phyloP scores from a whole-genome alignment of 2,329 filamentous ascomycete genomes.

The Pseudopyrenochaeta lycopersici region DNA sequence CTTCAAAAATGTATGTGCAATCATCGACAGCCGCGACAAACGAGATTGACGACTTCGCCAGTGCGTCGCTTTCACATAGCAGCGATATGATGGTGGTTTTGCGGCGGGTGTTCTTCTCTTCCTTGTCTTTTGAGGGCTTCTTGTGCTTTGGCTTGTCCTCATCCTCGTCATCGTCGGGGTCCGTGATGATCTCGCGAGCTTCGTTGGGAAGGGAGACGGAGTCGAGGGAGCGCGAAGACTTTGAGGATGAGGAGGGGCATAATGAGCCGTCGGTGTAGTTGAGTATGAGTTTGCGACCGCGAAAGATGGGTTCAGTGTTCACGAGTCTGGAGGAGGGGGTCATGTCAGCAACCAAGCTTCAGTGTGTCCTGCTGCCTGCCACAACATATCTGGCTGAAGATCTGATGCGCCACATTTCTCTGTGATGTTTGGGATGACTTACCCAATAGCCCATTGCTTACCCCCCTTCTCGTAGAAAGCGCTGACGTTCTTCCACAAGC shows the following conservation, averaged over 20 bases:
- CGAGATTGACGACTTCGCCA: slow-evolving; percentile 74
- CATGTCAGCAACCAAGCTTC: slow-evolving; percentile 29
- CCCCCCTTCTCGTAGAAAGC: slow-evolving; percentile 76
- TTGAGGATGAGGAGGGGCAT: slow-evolving; percentile 47
- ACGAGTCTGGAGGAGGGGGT: slow-evolving; percentile 57
- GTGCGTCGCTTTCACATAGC: slow-evolving; percentile 86
- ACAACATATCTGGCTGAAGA: not conserved
- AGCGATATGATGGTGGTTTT: slow-evolving; percentile 91
- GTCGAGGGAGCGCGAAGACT: slow-evolving; percentile 35
- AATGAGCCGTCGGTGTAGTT: slow-evolving; percentile 62
- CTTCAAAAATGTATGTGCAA: slow-evolving; percentile 95
- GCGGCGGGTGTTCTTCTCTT: slow-evolving; percentile 58
- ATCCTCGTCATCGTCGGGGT: slow-evolving; percentile 46
- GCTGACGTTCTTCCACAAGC: slow-evolving; percentile 76
- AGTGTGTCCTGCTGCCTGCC: slow-evolving; percentile 5
- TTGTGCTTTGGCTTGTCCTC: slow-evolving; percentile 47
- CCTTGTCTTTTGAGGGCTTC: slow-evolving; percentile 59
- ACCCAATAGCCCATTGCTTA: slow-evolving; percentile 79
- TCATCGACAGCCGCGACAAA: slow-evolving; percentile 91
- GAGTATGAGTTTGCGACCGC: slow-evolving; percentile 70
- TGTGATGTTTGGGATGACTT: slow-evolving; percentile 43
- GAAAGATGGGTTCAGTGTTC: slow-evolving; percentile 62
- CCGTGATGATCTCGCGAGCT: slow-evolving; percentile 53
- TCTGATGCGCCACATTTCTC: not conserved
- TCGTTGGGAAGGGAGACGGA: slow-evolving; percentile 32